Conservation (phyloP, 2,329 filamentous ascomycete species). For the Drechmeria coniospora region DNA sequence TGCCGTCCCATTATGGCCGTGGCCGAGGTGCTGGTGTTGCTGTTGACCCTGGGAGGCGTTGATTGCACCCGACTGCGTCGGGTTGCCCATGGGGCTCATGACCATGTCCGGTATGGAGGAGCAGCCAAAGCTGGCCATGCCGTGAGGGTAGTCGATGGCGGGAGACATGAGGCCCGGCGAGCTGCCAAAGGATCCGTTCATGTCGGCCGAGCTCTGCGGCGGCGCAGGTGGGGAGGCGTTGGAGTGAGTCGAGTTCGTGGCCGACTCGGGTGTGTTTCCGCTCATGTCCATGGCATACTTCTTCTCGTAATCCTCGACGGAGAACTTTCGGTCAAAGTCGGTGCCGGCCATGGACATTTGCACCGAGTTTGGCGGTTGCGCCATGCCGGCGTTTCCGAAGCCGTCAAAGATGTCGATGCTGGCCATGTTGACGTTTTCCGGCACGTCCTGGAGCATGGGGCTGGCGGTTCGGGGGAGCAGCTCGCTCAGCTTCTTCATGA, state of each 20-base stretch:
- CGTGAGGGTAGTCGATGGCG: slow-evolving; percentile 30
- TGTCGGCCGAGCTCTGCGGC: slow-evolving; percentile 14
- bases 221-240: slow-evolving; percentile 13
- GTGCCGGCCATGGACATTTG: slow-evolving; percentile 28
- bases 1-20: slow-evolving; percentile 11
- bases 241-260: slow-evolving; percentile 14
- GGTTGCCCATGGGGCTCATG: slow-evolving; percentile 30
- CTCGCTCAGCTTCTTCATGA: slow-evolving; percentile 62
- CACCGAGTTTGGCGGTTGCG: slow-evolving; percentile 28
- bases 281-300: slow-evolving; percentile 21
- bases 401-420: slow-evolving; percentile 51
- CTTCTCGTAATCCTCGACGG: slow-evolving; percentile 26
- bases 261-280: slow-evolving; percentile 18
- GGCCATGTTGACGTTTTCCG: slow-evolving; percentile 36
- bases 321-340: slow-evolving; percentile 31
- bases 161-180: slow-evolving; percentile 40
- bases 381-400: slow-evolving; percentile 48
- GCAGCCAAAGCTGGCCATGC: slow-evolving; percentile 25
- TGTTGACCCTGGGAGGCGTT: slow-evolving; percentile 9
- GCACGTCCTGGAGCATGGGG: slow-evolving; percentile 43
- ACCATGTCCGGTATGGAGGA: slow-evolving; percentile 37
- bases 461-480: slow-evolving; percentile 47
- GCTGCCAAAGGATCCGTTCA: slow-evolving; percentile 34
- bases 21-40: slow-evolving; percentile 7
- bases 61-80: slow-evolving; percentile 8